Evolutionary conservation across 139 green algal species (phyloP).

Genomic region (Tetratostichococcus sp.): DNA sequence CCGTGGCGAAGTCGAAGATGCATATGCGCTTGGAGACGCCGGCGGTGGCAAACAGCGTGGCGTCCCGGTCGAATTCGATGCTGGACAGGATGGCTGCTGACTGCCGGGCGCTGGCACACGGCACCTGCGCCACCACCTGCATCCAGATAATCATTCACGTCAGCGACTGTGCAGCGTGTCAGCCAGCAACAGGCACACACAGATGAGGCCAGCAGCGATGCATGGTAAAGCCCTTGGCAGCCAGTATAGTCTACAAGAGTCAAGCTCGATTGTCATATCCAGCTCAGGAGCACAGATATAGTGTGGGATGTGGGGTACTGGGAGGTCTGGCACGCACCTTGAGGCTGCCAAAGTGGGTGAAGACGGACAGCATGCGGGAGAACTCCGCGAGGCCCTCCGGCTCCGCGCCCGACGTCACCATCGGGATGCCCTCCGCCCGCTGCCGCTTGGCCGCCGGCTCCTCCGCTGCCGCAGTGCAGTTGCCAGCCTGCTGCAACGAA

Average conservation of each 20-base stretch:
- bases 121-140: constrained; percentile 48
- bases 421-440: not conserved
- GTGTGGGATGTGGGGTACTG: too few species aligned
- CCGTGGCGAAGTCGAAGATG: constrained; percentile 29
- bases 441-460: not conserved
- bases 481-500: not conserved
- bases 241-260: too few species aligned
- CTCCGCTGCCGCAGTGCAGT: not conserved
- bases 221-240: too few species aligned
- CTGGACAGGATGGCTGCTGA: constrained; percentile 55
- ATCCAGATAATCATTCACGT: too few species aligned
- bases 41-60: constrained; percentile 55
- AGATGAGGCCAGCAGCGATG: too few species aligned
- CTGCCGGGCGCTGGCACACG: constrained; percentile 10
- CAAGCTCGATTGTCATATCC: too few species aligned
- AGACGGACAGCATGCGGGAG: constrained; percentile 48
- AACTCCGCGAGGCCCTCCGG: constrained; percentile 46
- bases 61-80: constrained; percentile 61
- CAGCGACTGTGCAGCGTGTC: too few species aligned
- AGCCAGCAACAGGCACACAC: too few species aligned
- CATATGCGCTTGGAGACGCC: constrained; percentile 65
- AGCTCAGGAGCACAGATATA: too few species aligned
- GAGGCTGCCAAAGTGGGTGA: constrained; percentile 43
- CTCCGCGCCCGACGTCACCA: constrained; percentile 11
- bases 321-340: constrained; percentile 8